Base-by-base conservation (phyloP, 2,329 filamentous ascomycete species). In the Trichoderma koningiopsis region DNA sequence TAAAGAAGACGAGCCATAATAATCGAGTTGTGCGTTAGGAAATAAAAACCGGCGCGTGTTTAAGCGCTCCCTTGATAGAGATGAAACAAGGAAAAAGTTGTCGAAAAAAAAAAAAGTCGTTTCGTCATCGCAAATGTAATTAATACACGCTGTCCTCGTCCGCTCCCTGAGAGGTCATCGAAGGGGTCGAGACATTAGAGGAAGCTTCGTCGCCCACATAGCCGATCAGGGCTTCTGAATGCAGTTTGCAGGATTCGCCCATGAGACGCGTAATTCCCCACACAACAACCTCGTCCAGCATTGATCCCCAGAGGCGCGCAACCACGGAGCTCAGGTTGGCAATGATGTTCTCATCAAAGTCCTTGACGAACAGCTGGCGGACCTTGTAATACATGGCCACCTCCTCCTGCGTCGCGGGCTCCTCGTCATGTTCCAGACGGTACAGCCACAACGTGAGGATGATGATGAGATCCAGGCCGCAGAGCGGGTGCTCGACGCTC, bases 381-480 rank as follows among this genome's bases (percentile, higher is more conserved):
- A 98, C 87, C 83, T 96, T 97, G 84, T 94, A 92, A 82, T 97
- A 96, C 93, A 97, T 96, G 80, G 85, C 86, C 75, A 92, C 82
- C 81, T 97, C 93, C 77, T 96, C 93, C 74, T 92, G 91, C 35
- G 89, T 92, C 40, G 93, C 92, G 31, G 91, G 90, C 83, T 98
- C 95, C 73, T 97, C 94, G 84, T 99, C 96, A 84, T 98, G 94
- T 91, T 99, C 96, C 85, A 99, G 91, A 83, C 94, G 94, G 85
- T 97, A 98, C 76, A 99, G 91, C 96, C 96, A 99, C 74, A 98
- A 86, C 77, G 93, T 97, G 75, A 99, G 90, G 75, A 97, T 96
- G 79, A 98, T 96, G 89, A 99, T 97, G 74, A 98, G 87, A 80
- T 99, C 96, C 83, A 99, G 89, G 72, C 95, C 95, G 77, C 94